Evolutionary conservation across 2,329 filamentous ascomycete genomes (phyloP).

Genomic region (Colletotrichum australisinense): DNA sequence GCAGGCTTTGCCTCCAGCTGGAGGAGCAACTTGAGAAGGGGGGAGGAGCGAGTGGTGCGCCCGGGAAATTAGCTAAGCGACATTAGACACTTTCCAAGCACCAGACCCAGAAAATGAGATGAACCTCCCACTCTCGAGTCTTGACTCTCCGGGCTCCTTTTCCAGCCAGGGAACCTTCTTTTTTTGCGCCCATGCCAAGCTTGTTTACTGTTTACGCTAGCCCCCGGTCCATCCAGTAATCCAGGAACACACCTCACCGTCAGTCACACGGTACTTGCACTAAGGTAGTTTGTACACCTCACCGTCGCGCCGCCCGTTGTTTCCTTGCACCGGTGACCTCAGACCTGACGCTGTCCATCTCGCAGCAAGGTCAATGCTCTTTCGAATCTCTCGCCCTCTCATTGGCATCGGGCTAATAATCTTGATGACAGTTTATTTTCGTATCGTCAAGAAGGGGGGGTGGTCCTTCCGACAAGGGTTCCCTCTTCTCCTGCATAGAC

Average conservation of each 20-base stretch:
- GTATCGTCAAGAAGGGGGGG: neutral
- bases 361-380: constrained; percentile 8
- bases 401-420: neutral
- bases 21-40: neutral
- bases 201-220: constrained; percentile 1
- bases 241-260: neutral
- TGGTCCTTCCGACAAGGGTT: neutral
- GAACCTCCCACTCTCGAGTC: constrained; percentile 7
- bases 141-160: neutral
- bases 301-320: constrained; percentile 4
- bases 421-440: constrained; percentile 31
- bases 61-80: constrained; percentile 39
- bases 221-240: neutral
- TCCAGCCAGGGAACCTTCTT: neutral
- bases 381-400: neutral
- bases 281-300: neutral
- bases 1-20: too few species aligned
- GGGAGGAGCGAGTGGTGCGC: constrained; percentile 4
- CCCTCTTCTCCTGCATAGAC: neutral
- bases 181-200: neutral
- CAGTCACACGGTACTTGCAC: neutral
- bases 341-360: constrained; percentile 11
- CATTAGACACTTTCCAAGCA: constrained; percentile 27
- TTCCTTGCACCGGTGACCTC: constrained; percentile 1
- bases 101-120: constrained; percentile 32